Evolutionary conservation across 164 flowering plant genomes (phyloP).

Genomic region (Brasenia schreberi): DNA sequence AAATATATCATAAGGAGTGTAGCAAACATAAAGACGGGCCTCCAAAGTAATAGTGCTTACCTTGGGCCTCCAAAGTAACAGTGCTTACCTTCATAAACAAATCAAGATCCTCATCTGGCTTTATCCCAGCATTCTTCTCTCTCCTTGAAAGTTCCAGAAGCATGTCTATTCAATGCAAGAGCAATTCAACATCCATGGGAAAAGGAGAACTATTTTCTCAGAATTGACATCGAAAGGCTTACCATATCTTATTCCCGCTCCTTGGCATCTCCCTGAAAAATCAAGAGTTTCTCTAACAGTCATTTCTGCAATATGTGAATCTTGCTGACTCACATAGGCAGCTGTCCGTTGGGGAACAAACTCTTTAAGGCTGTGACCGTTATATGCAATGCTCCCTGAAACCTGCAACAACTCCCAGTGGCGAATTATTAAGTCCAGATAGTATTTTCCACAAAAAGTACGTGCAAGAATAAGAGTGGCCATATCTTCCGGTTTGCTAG

Average conservation of each 20-base stretch:
- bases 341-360: conserved; percentile 82
- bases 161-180: conserved; percentile 46
- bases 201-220: not conserved
- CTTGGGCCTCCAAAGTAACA: conserved; percentile 22
- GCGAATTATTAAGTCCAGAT: not conserved
- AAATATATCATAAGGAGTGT: too few species aligned
- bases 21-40: too few species aligned
- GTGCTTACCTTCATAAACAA: conserved; percentile 79
- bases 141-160: conserved; percentile 89
- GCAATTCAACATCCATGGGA: not conserved
- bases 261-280: conserved; percentile 84
- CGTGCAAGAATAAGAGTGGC: too few species aligned
- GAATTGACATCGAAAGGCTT: conserved; percentile 6
- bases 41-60: conserved; percentile 15
- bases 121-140: conserved; percentile 71
- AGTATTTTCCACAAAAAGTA: not conserved
- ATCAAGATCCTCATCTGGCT: conserved; percentile 97
- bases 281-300: conserved; percentile 89
- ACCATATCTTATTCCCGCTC: conserved; percentile 86
- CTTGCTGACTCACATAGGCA: conserved; percentile 89
- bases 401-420: conserved; percentile 29
- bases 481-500: not conserved
- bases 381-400: conserved; percentile 74
- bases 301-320: conserved; percentile 88
- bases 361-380: conserved; percentile 62